A percentile compares a stretch with the other conserved stretches of the same genome.
Evolutionary conservation across 306 rosid species (phyloP).

Genomic region (Astragalus membranaceus): DNA sequence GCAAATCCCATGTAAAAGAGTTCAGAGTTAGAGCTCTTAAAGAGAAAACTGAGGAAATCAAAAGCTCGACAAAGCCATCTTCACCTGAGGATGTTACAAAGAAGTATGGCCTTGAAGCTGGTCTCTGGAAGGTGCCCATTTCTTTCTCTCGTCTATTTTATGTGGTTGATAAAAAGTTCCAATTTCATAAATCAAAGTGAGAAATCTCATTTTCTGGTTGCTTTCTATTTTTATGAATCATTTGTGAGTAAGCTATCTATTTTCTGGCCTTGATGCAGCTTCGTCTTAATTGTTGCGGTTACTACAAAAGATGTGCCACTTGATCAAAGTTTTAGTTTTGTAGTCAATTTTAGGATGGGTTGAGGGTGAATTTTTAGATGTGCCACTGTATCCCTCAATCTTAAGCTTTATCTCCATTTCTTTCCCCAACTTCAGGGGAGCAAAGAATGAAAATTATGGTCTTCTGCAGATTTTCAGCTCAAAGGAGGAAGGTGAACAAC

Average conservation of each 20-base stretch:
- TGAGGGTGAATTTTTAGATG: too few relatives aligned
- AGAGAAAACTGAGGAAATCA: constrained; percentile 68
- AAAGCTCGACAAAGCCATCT: constrained; percentile 49
- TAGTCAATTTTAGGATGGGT: too few relatives aligned
- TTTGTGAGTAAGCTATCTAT: background rate
- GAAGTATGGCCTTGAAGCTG: constrained; percentile 93
- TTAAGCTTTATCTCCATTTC: background rate
- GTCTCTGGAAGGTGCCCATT: constrained; percentile 80
- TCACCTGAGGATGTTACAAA: constrained; percentile 71
- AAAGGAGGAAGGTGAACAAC: constrained; percentile 54
- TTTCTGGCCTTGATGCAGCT: background rate
- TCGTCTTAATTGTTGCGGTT: background rate
- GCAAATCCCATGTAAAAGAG: constrained; percentile 23
- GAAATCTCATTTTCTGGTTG: background rate
- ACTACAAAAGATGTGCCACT: background rate
- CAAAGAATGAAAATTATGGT: constrained; percentile 4
- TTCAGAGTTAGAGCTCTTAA: constrained; percentile 58
- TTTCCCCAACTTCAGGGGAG: background rate
- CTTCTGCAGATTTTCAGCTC: constrained; percentile 73
- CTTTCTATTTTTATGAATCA: constrained; percentile 7
- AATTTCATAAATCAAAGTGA: background rate
- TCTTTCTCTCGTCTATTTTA: background rate
- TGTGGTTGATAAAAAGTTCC: background rate
- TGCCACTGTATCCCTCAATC: background rate
- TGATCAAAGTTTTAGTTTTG: background rate